phyloP scores from a whole-genome alignment of 2,329 filamentous ascomycete species.

The Metarhizium anisopliae region DNA sequence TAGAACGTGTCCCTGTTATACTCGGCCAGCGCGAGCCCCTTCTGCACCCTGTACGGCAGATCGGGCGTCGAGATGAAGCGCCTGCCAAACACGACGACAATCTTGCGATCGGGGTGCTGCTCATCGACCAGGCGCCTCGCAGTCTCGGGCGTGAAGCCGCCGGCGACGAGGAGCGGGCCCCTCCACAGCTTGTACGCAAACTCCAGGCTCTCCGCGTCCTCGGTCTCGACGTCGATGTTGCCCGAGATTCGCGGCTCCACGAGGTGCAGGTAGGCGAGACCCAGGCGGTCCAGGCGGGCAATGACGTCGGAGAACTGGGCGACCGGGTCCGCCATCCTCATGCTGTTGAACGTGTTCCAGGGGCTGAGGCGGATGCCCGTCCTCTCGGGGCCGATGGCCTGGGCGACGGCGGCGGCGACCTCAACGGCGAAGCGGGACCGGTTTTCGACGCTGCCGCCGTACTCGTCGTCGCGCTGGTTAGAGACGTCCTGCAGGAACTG shows the following conservation, averaged over 20 bases:
- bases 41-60: background rate
- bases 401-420: slow-evolving; percentile 29
- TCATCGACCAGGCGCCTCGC: background rate
- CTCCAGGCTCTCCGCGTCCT: background rate
- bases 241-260: background rate
- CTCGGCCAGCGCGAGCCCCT: background rate
- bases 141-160: background rate
- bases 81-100: background rate
- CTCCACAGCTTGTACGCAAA: background rate
- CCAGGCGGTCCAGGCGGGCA: background rate
- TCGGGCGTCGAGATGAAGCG: background rate
- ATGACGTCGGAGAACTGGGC: slow-evolving; percentile 44
- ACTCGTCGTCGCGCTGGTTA: slow-evolving; percentile 41
- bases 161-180: background rate
- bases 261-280: background rate
- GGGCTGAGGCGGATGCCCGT: slow-evolving; percentile 51
- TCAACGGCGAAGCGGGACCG: slow-evolving; percentile 43
- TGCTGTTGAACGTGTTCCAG: slow-evolving; percentile 51
- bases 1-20: background rate
- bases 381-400: slow-evolving; percentile 38
- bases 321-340: slow-evolving; percentile 53
- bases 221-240: background rate
- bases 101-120: background rate
- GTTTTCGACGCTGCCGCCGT: slow-evolving; percentile 44
- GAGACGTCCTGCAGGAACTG: slow-evolving; percentile 46